Evolutionary conservation across 805 yeast species (phyloP).

Genomic region (Spathaspora gorwiae): DNA sequence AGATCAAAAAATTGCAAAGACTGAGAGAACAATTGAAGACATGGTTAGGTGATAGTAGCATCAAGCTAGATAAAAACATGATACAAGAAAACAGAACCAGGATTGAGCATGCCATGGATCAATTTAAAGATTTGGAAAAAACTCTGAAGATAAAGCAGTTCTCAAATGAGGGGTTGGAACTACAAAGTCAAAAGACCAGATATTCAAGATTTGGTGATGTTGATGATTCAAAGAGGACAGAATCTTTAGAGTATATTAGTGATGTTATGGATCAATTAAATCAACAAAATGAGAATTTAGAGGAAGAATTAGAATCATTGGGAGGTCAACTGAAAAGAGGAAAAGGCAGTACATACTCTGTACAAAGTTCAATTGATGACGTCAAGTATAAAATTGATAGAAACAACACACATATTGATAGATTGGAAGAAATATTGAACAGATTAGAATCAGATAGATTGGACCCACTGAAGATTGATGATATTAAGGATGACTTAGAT

Average conservation of each 20-base stretch:
- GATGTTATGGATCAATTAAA: constrained; percentile 73
- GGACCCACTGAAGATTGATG: constrained; percentile 71
- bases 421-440: constrained; percentile 73
- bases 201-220: constrained; percentile 52
- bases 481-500: constrained; percentile 80
- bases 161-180: constrained; percentile 85
- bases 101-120: constrained; percentile 91
- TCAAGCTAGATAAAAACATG: constrained; percentile 58
- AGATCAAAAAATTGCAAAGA: constrained; percentile 90
- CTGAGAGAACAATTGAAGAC: constrained; percentile 92
- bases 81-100: constrained; percentile 59
- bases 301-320: constrained; percentile 52
- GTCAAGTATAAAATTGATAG: constrained; percentile 61
- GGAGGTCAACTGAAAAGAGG: constrained; percentile 37
- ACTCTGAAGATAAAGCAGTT: constrained; percentile 91
- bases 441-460: constrained; percentile 75
- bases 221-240: constrained; percentile 72
- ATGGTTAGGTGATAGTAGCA: constrained; percentile 89
- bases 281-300: constrained; percentile 74
- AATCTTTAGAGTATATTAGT: constrained; percentile 64
- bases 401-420: constrained; percentile 72
- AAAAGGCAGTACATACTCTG: constrained; percentile 42
- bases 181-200: constrained; percentile 37
- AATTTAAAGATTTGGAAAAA: constrained; percentile 91
- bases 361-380: constrained; percentile 57